Conservation (phyloP, 2,329 filamentous ascomycete species). For the Nigrospora osmanthi region DNA sequence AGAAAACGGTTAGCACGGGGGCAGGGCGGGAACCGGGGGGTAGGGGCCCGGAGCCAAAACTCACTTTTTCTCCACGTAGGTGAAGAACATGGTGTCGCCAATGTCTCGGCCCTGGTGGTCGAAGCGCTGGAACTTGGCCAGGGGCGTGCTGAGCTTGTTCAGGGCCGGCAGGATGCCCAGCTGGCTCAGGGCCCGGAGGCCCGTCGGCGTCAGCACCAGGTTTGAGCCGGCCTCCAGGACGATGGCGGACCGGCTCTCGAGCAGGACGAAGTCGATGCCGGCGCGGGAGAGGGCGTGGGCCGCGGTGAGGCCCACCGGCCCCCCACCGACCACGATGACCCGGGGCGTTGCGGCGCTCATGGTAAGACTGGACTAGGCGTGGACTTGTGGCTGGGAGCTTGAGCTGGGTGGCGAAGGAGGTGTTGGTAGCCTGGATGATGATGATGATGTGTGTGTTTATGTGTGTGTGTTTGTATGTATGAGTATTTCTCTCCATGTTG, state of each 20-base stretch:
- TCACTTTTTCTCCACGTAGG: conserved; percentile 15
- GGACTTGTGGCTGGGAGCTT: too few species aligned
- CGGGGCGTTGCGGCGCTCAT: neutral
- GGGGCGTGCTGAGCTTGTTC: conserved; percentile 10
- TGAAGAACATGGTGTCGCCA: conserved; percentile 14
- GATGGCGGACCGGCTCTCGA: conserved; percentile 15
- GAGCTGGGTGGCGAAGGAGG: too few species aligned
- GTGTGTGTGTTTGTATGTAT: too few species aligned
- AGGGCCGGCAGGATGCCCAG: conserved; percentile 19
- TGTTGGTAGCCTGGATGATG: too few species aligned
- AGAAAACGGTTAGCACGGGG: neutral
- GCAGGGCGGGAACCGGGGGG: too few species aligned
- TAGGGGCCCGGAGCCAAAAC: too few species aligned
- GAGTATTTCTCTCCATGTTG: too few species aligned
- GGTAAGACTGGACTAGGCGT: neutral
- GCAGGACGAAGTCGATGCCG: conserved; percentile 25
- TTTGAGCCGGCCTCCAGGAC: conserved; percentile 18
- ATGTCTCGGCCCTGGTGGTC: conserved; percentile 17
- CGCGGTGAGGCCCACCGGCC: conserved; percentile 15
- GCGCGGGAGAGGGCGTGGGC: conserved; percentile 16
- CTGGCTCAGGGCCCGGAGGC: conserved; percentile 21
- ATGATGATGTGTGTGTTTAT: too few species aligned
- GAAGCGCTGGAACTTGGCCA: conserved; percentile 13
- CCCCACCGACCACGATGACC: conserved; percentile 16
- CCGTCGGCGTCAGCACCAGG: conserved; percentile 17